These are phyloP conservation scores for Pseudocercospora ulei DNA, from an alignment of 2,329 filamentous ascomycete genomes.

Conservation along the genomic window DNA sequence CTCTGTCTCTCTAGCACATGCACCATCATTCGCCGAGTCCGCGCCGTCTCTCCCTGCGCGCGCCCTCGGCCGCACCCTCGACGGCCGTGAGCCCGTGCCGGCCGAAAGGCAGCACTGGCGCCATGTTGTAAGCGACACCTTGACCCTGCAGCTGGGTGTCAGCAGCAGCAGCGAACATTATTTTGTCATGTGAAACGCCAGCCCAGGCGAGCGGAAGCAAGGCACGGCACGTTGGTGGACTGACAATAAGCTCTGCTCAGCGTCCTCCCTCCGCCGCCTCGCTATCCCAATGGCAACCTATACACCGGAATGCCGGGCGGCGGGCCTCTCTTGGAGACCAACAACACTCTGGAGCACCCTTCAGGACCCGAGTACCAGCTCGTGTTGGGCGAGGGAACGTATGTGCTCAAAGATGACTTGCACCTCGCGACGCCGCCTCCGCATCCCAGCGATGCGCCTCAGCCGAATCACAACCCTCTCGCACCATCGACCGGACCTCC, in stretches of 20 bases:
- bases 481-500: conserved; percentile 77
- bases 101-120: conserved; percentile 6
- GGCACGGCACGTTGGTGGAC: conserved; percentile 7
- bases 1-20: too few relatives aligned
- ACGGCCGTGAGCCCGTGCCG: not conserved
- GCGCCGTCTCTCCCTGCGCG: too few relatives aligned
- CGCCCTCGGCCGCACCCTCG: not conserved
- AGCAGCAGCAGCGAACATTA: conserved; percentile 10
- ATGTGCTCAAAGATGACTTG: conserved; percentile 80
- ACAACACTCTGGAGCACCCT: conserved; percentile 74
- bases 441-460: conserved; percentile 83
- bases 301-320: conserved; percentile 56
- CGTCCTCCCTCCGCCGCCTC: conserved; percentile 32
- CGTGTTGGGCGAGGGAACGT: conserved; percentile 89
- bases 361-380: conserved; percentile 78
- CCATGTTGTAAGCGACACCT: conserved; percentile 18
- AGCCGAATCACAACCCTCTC: conserved; percentile 81
- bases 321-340: conserved; percentile 78
- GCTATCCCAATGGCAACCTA: conserved; percentile 68
- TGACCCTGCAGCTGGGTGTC: conserved; percentile 15
- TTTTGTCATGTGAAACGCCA: conserved; percentile 11
- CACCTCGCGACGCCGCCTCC: conserved; percentile 88
- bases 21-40: not conserved
- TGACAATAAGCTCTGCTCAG: conserved; percentile 17
- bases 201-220: not conserved